Base-by-base conservation (phyloP, 345 rosid genomes). In the Ricinus communis region DNA sequence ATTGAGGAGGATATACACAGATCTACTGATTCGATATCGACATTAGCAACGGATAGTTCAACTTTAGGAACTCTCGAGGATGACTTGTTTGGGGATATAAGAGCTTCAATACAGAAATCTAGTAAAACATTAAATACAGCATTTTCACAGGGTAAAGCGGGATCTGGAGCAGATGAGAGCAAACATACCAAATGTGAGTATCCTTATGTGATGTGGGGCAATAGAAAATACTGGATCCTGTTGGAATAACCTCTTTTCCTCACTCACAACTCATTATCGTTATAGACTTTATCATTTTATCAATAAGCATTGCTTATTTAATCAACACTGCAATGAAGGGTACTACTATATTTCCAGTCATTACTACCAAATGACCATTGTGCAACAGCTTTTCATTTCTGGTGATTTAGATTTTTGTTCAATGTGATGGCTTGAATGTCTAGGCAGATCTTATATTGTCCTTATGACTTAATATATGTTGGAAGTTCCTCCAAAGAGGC, bases 1-100 rank as follows among this genome's bases (percentile, higher is more conserved):
- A 91, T 93, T 71, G 84, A 83, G 75, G 99, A 96, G 85, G 95
- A 86, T 71, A 51, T 84, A 8, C 78, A 74, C 46, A 80, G 75
- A 81, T 96, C 99, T 31, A 84, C 80, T 33, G 98, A 96, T 59
- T 96, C 97, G 21, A 77, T 84, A 28, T 87, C 98, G 41, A 90
- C 93, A 13, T 81, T 90, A 51, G 83, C 74, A n/a, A 87, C 93
- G 78, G 99, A 91, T 43, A 66, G 79, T 70, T 81, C 87, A 77
- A 76, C 86, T 3, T 51, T 82, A 56, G 85, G 79, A 55, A 79
- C 83, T 76, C 82, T 74, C 13, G 93, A 81, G 68, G 82, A 55
- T 41, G 97, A 77, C 55, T 78, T 88, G 66, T 92, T 89, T 60
- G 85, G 85, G 51, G 98, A 95, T 78, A 80, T 89, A 68, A 82